Conservation (phyloP, 352 stramenopile genomes). For the Blastocystis sp. region DNA sequence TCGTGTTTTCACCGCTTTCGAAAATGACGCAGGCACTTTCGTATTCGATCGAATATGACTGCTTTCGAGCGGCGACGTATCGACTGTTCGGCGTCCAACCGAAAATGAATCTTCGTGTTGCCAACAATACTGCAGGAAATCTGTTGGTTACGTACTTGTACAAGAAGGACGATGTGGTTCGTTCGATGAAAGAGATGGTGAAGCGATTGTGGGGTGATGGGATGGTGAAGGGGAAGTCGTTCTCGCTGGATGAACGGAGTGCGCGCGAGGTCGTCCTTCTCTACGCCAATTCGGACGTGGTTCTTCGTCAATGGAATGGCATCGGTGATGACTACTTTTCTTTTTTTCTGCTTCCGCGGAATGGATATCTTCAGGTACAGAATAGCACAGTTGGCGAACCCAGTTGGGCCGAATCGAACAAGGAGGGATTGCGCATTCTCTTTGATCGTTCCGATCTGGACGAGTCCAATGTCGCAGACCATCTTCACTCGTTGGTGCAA, state of each 20-base stretch:
- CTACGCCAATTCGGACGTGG: constrained; percentile 30
- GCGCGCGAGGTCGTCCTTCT: background rate
- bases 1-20: too few species aligned
- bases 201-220: background rate
- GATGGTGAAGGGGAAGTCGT: background rate
- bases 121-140: background rate
- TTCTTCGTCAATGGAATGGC: background rate
- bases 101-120: background rate
- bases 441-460: background rate
- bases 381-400: background rate
- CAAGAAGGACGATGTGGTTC: background rate
- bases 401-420: constrained; percentile 5
- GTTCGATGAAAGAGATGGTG: background rate
- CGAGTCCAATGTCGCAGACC: background rate
- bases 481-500: background rate
- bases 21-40: too few species aligned
- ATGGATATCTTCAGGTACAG: constrained; percentile 7
- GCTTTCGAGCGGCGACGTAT: constrained; percentile 26
- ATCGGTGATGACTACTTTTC: background rate
- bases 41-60: constrained; percentile 23
- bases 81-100: background rate
- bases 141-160: background rate
- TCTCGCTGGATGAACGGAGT: background rate
- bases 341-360: constrained; percentile 27
- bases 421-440: background rate